A percentile compares a stretch with the other conserved stretches of the same genome.
phyloP scores from a whole-genome alignment of 371 early-diverging fungal genomes.

The Saksenaea oblongispora region DNA sequence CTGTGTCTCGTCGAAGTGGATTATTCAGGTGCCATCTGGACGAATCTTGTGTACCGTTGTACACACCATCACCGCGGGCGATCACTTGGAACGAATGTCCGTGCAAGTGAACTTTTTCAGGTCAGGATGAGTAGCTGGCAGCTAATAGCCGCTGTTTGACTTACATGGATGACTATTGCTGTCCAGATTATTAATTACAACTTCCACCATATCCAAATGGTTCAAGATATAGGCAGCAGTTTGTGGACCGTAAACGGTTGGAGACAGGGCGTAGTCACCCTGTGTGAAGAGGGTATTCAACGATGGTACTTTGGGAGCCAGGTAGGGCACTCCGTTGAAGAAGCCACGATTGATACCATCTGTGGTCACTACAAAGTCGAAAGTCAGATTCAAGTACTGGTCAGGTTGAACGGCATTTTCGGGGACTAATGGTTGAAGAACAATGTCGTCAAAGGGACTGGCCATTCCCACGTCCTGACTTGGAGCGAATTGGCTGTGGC shows the following conservation, averaged over 20 bases:
- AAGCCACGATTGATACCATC: slow-evolving; percentile 81
- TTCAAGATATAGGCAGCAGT: slow-evolving; percentile 51
- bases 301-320: slow-evolving; percentile 66
- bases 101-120: slow-evolving; percentile 54
- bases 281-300: slow-evolving; percentile 67
- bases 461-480: slow-evolving; percentile 34
- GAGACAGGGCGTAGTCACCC: slow-evolving; percentile 53
- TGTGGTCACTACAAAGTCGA: slow-evolving; percentile 63
- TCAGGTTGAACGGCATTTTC: slow-evolving; percentile 45
- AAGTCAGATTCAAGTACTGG: slow-evolving; percentile 56
- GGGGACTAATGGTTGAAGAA: slow-evolving; percentile 40
- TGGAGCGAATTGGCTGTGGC: slow-evolving; percentile 34
- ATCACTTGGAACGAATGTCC: slow-evolving; percentile 65
- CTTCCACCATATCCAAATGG: slow-evolving; percentile 50
- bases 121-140: neutral
- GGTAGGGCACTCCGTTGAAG: slow-evolving; percentile 80
- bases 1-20: slow-evolving; percentile 64
- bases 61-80: slow-evolving; percentile 51
- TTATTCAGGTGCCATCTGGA: slow-evolving; percentile 49
- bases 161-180: slow-evolving; percentile 44
- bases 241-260: slow-evolving; percentile 68
- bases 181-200: slow-evolving; percentile 66
- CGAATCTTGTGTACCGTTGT: slow-evolving; percentile 32
- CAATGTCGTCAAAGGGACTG: slow-evolving; percentile 53
- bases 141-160: slow-evolving; percentile 13